Evolutionary conservation across 1,284 basidiomycete genomes (phyloP).

Genomic region (Xerocomus nothofagi): DNA sequence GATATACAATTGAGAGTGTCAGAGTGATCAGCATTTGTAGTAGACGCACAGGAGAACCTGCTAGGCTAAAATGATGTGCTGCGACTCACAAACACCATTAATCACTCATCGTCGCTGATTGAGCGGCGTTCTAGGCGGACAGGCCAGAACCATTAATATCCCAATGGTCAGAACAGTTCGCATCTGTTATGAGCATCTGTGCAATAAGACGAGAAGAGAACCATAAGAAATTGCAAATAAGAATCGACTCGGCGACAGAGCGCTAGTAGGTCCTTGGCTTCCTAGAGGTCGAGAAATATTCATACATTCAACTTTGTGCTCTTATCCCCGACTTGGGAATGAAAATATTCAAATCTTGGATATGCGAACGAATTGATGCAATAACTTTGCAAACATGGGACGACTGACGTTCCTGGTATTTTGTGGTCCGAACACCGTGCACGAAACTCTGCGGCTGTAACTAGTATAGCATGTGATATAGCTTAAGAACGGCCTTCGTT

Average conservation of each 20-base stretch:
- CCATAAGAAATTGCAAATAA: too few species aligned
- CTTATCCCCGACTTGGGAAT: constrained; percentile 3
- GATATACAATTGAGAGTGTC: background rate
- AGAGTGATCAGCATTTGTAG: background rate
- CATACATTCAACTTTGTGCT: background rate
- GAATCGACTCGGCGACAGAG: background rate
- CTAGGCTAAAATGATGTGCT: background rate
- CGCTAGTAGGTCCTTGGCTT: background rate
- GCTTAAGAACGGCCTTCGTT: background rate
- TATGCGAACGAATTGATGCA: background rate
- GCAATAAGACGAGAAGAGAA: background rate
- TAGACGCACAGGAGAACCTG: background rate
- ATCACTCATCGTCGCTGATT: constrained; percentile 1
- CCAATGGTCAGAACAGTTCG: background rate
- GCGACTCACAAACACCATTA: background rate
- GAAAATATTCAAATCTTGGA: background rate
- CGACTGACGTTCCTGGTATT: constrained; percentile 16
- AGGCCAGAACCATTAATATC: background rate
- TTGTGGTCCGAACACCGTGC: background rate
- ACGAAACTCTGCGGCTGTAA: background rate
- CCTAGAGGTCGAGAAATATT: background rate
- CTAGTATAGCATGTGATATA: background rate
- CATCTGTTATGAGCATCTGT: background rate
- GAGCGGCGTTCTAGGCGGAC: constrained; percentile 3
- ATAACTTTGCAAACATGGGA: background rate